Conservation (phyloP, 257 asterid species). For the Mentha longifolia region DNA sequence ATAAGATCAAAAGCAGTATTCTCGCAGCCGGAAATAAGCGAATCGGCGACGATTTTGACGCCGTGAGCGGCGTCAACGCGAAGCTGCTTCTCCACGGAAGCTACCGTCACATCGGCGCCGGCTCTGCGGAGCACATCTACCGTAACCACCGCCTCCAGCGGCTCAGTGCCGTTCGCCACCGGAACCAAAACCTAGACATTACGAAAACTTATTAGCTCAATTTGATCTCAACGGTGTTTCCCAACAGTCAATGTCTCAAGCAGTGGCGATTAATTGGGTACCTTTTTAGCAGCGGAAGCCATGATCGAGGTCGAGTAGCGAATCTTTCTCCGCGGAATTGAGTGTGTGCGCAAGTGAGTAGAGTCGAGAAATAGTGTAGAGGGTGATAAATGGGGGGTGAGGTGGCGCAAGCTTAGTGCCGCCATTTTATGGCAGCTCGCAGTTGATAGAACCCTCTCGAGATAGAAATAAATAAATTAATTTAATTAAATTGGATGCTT, state of each 20-base stretch:
- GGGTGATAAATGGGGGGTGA: constrained; percentile 43
- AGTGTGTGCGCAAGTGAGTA: constrained; percentile 29
- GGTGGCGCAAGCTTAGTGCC: constrained; percentile 48
- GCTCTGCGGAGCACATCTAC: constrained; percentile 87
- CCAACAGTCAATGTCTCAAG: too few relatives aligned
- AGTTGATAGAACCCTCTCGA: constrained; percentile 30
- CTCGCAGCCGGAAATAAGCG: constrained; percentile 75
- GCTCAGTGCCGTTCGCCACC: constrained; percentile 95
- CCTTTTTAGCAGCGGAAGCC: constrained; percentile 76
- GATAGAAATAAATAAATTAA: too few relatives aligned
- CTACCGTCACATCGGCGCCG: constrained; percentile 95
- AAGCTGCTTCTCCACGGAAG: constrained; percentile 85
- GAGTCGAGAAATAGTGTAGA: constrained; percentile 30
- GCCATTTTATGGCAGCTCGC: constrained; percentile 39
- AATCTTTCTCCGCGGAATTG: constrained; percentile 35
- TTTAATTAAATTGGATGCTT: too few relatives aligned
- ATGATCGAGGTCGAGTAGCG: constrained; percentile 56
- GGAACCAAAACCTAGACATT: constrained; percentile 86
- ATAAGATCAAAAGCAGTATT: constrained; percentile 74
- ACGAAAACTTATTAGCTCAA: constrained; percentile 14
- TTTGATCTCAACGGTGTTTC: background rate
- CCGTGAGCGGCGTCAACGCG: constrained; percentile 74
- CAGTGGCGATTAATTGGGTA: constrained; percentile 6
- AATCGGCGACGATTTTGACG: constrained; percentile 82
- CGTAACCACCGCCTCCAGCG: constrained; percentile 87